Base-by-base conservation (phyloP, 768 basidiomycete species). In the Glaciozyma martinii region DNA sequence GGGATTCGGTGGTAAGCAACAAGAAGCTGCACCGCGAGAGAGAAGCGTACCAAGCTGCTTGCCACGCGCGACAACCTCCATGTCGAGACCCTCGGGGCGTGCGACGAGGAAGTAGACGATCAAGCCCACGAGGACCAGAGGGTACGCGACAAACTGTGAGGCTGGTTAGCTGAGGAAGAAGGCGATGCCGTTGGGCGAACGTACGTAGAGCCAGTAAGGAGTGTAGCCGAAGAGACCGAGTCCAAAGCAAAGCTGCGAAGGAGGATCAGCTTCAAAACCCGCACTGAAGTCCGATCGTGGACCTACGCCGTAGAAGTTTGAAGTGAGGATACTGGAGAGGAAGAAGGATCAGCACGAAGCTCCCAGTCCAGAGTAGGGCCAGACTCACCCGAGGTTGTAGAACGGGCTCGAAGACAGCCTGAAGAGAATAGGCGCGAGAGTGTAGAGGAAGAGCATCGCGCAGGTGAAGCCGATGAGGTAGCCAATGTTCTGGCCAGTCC, bases 171-270 rank as follows among this genome's bases (percentile, higher is more conserved):
- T 21, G 6, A n/a, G n/a, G 21, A 7, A 25, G 9, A 8, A 25
- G 46, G 46, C 21, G 12, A 18, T 7, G 21, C 3, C 16, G 46
- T 19, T 3, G n/a, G n/a, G n/a, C 1, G 7, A 8, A 71, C 67
- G 60, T 54, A 70, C 67, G 72, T 73, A 73, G 30, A 72, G 68
- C 61, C 61, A 72, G 71, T 71, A 74, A 18, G 72, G 66, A 19
- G 61, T 43, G 66, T 71, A 70, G 10, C 63, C 59, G 60, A 66
- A 73, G 23, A 71, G 54, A 30, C 47, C 52, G 27, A 66, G 56
- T 25, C 68, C 66, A 30, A 70, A 62, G 44, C 52, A 29, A 12
- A 68, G 66, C n/a, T n/a, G n/a, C n/a, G n/a, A n/a, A n/a, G n/a
- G n/a, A n/a, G n/a, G n/a, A n/a, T n/a, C n/a, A n/a, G n/a, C n/a